These are phyloP conservation scores for Phytophthora sansomeana DNA, from an alignment of 352 stramenopile genomes.

Conservation along the genomic window DNA sequence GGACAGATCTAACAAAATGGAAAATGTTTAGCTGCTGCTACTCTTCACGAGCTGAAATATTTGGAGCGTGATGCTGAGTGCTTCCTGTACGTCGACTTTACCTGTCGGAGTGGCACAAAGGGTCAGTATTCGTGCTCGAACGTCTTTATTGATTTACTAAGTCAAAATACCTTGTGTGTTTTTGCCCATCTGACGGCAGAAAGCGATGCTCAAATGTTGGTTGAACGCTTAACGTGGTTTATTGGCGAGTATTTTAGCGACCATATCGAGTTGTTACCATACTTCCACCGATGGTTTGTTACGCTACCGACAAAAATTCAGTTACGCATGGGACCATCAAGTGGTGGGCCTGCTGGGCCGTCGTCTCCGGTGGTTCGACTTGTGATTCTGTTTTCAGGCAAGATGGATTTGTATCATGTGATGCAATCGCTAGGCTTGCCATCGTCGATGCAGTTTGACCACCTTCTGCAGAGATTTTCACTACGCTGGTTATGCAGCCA, in stretches of 20 bases:
- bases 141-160: too few relatives aligned
- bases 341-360: constrained; percentile 14
- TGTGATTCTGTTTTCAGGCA: constrained; percentile 69
- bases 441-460: constrained; percentile 69
- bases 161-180: neutral
- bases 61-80: constrained; percentile 74
- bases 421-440: constrained; percentile 60
- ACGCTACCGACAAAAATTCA: constrained; percentile 63
- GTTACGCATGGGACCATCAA: constrained; percentile 40
- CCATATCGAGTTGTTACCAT: constrained; percentile 64
- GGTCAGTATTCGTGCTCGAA: constrained; percentile 51
- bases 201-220: constrained; percentile 48
- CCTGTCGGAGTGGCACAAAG: constrained; percentile 58
- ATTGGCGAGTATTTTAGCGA: constrained; percentile 63
- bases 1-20: constrained; percentile 1
- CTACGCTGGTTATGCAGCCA: constrained; percentile 57
- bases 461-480: constrained; percentile 58
- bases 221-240: constrained; percentile 60
- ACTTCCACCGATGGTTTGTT: constrained; percentile 74
- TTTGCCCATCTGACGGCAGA: constrained; percentile 38
- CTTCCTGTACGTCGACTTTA: constrained; percentile 70
- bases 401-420: constrained; percentile 69
- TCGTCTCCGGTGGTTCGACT: constrained; percentile 58
- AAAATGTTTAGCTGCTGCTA: constrained; percentile 53
- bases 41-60: constrained; percentile 79